Base-by-base conservation (phyloP, 176 grass and related monocot genomes). In the Carex cristatella region DNA sequence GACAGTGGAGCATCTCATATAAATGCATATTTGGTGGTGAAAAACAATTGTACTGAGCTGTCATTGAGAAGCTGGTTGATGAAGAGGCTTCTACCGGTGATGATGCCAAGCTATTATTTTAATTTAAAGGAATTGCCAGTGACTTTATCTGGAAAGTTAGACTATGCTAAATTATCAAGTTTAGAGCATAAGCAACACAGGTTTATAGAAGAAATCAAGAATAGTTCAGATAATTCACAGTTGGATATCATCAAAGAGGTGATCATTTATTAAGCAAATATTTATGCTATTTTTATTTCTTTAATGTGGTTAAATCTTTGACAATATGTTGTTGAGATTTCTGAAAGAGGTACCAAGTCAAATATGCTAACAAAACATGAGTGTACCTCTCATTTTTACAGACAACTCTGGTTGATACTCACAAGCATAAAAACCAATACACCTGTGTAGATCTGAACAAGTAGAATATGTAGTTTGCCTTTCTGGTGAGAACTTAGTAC, bases 191-290 rank as follows among this genome's bases (percentile, higher is more conserved):
- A 59, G 18, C 40, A 10, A 30, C 78, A 90, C 44, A 38, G 72
- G 30, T 51, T 38, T 86, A 85, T 48, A 64, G 84, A 42, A 79
- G 62, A 81, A 53, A 79, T 79, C 72, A 82, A 84, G 85, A 91
- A 30, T 3, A 61, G 2, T 87, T 18, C 68, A 73, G 27, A 72
- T 87, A 83, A 90, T 88, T 83, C 40, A 51, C 61, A 82, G 70
- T 83, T 98, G 55, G 68, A 90, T 83, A 70, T 87, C 86, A 91
- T 98, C 33, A 94, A 91, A 87, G 84, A 93, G 89, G 95, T 94
- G 1, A 75, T 8, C 16, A 77, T 48, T 83, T 89, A 38, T 79
- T 79, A 60, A 76, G 63, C 37, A 77, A 3, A 80, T 53, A 15
- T 35, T 61, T 54, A 79, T 80, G 11, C 76, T 61, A 7, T 81